Percentiles rank a stretch among this genome's conserved stretches.
These are phyloP conservation scores for Phyllosticta citriasiana DNA, from an alignment of 2,329 filamentous ascomycete species.

Conservation along the genomic window DNA sequence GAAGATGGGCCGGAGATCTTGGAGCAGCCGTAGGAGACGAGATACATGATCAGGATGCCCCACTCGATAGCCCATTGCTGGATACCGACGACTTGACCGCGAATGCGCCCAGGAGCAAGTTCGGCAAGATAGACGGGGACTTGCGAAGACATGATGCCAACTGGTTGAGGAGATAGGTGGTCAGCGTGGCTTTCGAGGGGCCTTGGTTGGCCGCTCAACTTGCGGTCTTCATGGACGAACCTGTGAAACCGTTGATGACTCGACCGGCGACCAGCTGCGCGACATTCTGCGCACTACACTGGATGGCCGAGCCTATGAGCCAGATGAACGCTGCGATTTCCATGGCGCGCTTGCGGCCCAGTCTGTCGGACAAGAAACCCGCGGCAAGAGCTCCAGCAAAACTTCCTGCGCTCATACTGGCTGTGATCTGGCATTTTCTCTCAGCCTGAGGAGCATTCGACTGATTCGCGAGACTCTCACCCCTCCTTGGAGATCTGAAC, in stretches of 20 bases:
- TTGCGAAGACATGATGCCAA: slow-evolving; percentile 36
- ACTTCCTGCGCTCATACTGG: slow-evolving; percentile 41
- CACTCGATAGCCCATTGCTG: slow-evolving; percentile 35
- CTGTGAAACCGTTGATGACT: slow-evolving; percentile 35
- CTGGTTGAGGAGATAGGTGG: slow-evolving; percentile 4
- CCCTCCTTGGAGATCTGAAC: slow-evolving; percentile 38
- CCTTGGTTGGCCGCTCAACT: background rate
- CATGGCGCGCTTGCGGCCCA: slow-evolving; percentile 32
- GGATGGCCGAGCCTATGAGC: slow-evolving; percentile 21
- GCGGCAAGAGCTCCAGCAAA: slow-evolving; percentile 39
- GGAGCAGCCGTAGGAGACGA: slow-evolving; percentile 55
- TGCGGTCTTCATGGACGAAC: background rate
- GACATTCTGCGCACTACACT: slow-evolving; percentile 10
- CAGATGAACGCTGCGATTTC: slow-evolving; percentile 26
- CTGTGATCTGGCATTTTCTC: slow-evolving; percentile 26
- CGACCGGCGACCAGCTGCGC: slow-evolving; percentile 35
- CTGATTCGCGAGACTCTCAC: background rate
- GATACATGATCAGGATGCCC: slow-evolving; percentile 34
- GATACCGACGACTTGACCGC: slow-evolving; percentile 34
- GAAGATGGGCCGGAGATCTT: slow-evolving; percentile 37
- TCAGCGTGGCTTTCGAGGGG: too few relatives aligned
- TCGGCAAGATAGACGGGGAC: slow-evolving; percentile 38
- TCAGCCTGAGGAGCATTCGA: background rate
- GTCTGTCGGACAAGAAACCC: slow-evolving; percentile 41
- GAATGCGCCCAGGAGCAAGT: slow-evolving; percentile 32